These are phyloP conservation scores for Fusarium duplospermum DNA, from an alignment of 2,329 filamentous ascomycete genomes.

Conservation along the genomic window DNA sequence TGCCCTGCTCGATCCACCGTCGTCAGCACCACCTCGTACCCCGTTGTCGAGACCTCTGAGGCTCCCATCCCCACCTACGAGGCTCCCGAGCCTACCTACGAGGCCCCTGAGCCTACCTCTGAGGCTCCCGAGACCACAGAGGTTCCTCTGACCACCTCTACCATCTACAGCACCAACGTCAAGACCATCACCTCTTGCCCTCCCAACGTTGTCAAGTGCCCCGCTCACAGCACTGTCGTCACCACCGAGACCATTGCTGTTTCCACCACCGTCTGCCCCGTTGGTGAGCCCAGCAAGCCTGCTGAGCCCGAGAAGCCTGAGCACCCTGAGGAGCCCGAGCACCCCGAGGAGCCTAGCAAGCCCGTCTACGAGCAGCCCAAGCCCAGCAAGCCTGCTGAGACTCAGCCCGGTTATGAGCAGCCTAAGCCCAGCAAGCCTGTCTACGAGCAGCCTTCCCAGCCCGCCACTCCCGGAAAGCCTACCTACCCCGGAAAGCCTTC, in stretches of 20 bases:
- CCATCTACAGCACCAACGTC: slow-evolving; percentile 69
- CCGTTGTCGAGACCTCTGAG: slow-evolving; percentile 27
- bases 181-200: slow-evolving; percentile 72
- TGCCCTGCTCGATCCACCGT: slow-evolving; percentile 42
- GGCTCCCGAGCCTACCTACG: slow-evolving; percentile 43
- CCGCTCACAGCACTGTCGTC: slow-evolving; percentile 53
- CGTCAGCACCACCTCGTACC: slow-evolving; percentile 36
- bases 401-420: slow-evolving; percentile 27
- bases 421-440: neutral
- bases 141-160: slow-evolving; percentile 60
- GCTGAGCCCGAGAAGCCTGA: slow-evolving; percentile 21
- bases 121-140: slow-evolving; percentile 23
- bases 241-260: slow-evolving; percentile 52
- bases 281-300: slow-evolving; percentile 36
- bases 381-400: slow-evolving; percentile 15
- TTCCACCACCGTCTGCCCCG: slow-evolving; percentile 56
- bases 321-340: slow-evolving; percentile 21
- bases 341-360: slow-evolving; percentile 13
- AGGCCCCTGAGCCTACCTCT: neutral
- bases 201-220: slow-evolving; percentile 72
- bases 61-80: slow-evolving; percentile 51
- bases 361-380: slow-evolving; percentile 10
- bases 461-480: slow-evolving; percentile 21
- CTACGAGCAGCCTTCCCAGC: neutral
- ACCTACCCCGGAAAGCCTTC: slow-evolving; percentile 15